Percentiles rank a stretch among this genome's conserved stretches.
phyloP scores from a whole-genome alignment of 2,329 filamentous ascomycete genomes.

The Plenodomus biglobosus region DNA sequence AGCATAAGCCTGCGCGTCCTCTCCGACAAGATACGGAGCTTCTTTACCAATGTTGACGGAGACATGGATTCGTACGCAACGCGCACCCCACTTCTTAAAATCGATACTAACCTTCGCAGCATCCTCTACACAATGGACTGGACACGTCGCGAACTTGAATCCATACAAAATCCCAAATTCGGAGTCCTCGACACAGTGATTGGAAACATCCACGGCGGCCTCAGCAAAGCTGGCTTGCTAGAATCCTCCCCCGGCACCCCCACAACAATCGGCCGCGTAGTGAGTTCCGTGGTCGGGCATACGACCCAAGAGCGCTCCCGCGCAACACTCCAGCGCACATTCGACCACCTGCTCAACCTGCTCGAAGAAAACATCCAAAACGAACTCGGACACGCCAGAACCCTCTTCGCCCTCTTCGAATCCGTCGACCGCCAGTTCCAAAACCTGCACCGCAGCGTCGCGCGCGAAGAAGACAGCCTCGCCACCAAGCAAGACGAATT shows the following conservation, averaged over 20 bases:
- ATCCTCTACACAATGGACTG: constrained; percentile 96
- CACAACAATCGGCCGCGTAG: constrained; percentile 67
- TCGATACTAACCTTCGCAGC: constrained; percentile 48
- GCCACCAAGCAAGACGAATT: constrained; percentile 79
- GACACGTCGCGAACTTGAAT: constrained; percentile 80
- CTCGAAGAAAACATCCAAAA: constrained; percentile 86
- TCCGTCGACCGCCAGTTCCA: constrained; percentile 87
- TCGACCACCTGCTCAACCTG: constrained; percentile 81
- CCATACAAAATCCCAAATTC: constrained; percentile 40
- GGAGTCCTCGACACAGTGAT: constrained; percentile 71
- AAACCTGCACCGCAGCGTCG: constrained; percentile 81
- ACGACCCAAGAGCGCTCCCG: constrained; percentile 80
- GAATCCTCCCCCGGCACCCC: constrained; percentile 50
- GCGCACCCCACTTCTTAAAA: too few relatives aligned
- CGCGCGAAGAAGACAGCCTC: constrained; percentile 78
- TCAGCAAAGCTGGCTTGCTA: constrained; percentile 60
- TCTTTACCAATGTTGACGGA: constrained; percentile 90
- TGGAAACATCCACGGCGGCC: constrained; percentile 78
- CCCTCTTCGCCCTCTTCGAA: constrained; percentile 87
- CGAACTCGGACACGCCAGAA: constrained; percentile 77
- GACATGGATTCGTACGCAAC: constrained; percentile 81
- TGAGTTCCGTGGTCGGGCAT: constrained; percentile 75
- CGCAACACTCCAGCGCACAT: constrained; percentile 79
- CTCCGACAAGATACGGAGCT: constrained; percentile 81
- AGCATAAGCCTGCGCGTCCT: constrained; percentile 84